A percentile compares a stretch with the other conserved stretches of the same genome.
phyloP scores from a whole-genome alignment of 1,139 yeast genomes.

The Lodderomyces elongisporus region DNA sequence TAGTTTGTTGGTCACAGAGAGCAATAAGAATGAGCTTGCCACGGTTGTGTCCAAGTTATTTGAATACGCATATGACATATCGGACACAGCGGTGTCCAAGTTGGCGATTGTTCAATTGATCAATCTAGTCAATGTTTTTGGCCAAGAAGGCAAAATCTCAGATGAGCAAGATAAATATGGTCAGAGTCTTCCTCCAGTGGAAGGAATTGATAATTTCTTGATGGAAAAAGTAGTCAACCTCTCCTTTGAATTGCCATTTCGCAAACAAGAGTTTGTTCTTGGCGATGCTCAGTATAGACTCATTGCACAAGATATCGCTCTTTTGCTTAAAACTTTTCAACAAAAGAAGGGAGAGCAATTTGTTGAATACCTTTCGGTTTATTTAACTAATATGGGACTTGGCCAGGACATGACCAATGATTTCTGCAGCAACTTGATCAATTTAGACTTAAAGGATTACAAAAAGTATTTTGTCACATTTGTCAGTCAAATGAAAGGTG shows the following conservation, averaged over 20 bases:
- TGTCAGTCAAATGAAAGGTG: conserved; percentile 41
- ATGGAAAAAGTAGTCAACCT: conserved; percentile 65
- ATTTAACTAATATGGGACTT: conserved; percentile 58
- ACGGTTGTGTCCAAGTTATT: conserved; percentile 60
- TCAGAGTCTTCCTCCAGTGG: conserved; percentile 50
- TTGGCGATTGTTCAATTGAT: conserved; percentile 65
- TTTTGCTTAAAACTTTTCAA: conserved; percentile 63
- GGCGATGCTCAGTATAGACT: conserved; percentile 77
- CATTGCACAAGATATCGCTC: conserved; percentile 70
- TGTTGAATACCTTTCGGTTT: conserved; percentile 46
- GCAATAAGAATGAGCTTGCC: conserved; percentile 61
- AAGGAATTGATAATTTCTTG: conserved; percentile 66
- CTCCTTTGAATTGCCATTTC: conserved; percentile 76
- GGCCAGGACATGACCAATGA: conserved; percentile 52
- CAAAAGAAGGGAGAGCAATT: conserved; percentile 35
- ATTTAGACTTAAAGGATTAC: conserved; percentile 52
- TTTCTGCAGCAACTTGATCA: conserved; percentile 52
- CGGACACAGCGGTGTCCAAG: conserved; percentile 55
- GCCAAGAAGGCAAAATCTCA: conserved; percentile 56
- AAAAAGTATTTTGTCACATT: conserved; percentile 61
- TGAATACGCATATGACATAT: conserved; percentile 57
- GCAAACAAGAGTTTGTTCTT: conserved; percentile 57
- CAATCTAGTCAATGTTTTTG: conserved; percentile 59
- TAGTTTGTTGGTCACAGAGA: conserved; percentile 65
- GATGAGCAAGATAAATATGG: conserved; percentile 54